Evolutionary conservation across 148 eudicot genomes (phyloP).

Genomic region (Drosera capensis): DNA sequence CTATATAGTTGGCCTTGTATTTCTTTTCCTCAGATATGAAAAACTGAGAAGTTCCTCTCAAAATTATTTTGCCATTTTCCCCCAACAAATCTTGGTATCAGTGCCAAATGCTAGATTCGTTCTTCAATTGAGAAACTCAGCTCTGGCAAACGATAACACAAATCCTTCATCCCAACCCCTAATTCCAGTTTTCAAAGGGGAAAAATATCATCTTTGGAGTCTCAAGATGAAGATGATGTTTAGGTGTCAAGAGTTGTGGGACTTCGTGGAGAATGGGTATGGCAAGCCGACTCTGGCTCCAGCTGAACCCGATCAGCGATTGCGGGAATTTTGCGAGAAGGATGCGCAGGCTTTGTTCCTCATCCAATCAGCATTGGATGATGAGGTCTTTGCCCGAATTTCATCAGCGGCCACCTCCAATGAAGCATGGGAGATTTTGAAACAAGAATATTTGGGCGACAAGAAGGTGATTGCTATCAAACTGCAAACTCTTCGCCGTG

Average conservation of each 20-base stretch:
- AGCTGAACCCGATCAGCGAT: neutral
- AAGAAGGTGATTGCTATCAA: conserved; percentile 1
- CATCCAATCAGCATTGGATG: conserved; percentile 5
- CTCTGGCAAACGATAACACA: no score
- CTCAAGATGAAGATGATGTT: conserved; percentile 5
- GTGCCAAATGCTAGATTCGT: no score
- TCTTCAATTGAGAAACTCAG: no score
- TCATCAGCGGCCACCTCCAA: neutral
- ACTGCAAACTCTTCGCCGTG: conserved; percentile 5
- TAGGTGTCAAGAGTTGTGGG: conserved; percentile 4
- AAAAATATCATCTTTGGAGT: conserved; percentile 7
- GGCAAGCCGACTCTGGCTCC: neutral
- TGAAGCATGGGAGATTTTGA: conserved; percentile 3
- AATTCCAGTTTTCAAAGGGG: no score
- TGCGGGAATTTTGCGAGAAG: neutral
- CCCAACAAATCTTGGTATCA: no score
- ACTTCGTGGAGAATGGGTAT: conserved; percentile 1
- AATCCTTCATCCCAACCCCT: no score
- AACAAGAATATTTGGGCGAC: conserved; percentile 6
- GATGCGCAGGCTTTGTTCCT: conserved; percentile 4
- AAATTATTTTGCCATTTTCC: no score
- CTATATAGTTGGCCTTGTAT: no score
- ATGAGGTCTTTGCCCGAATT: conserved; percentile 3
- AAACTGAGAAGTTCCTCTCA: no score
- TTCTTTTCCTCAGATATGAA: no score